Conservation (phyloP, 2,329 filamentous ascomycete genomes). For the Sclerotiophoma versabilis region DNA sequence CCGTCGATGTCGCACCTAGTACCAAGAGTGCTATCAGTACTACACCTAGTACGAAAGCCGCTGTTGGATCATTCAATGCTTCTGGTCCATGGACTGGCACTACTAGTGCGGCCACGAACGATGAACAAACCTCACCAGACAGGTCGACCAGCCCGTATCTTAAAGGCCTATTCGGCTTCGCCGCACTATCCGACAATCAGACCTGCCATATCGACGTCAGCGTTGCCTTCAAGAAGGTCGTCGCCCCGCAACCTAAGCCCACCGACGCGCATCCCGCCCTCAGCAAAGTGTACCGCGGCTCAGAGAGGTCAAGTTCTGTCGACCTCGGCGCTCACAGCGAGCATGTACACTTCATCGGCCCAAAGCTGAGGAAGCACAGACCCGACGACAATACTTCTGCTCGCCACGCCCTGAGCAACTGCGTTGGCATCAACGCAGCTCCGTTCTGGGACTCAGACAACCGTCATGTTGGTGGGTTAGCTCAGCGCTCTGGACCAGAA, state of each 20-base stretch:
- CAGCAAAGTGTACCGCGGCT: conserved; percentile 9
- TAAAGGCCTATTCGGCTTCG: conserved; percentile 6
- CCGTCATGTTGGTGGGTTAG: not conserved
- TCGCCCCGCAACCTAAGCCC: not conserved
- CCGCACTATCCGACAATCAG: conserved; percentile 1
- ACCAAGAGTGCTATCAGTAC: not conserved
- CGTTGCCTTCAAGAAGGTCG: not conserved
- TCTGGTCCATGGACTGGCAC: conserved; percentile 2
- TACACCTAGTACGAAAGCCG: not conserved
- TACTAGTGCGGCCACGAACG: not conserved
- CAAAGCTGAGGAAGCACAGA: not conserved
- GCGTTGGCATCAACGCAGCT: not conserved
- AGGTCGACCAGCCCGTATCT: conserved; percentile 3
- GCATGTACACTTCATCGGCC: not conserved
- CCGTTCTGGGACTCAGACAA: not conserved
- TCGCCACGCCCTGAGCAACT: not conserved
- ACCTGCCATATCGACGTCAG: not conserved
- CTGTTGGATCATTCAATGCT: not conserved
- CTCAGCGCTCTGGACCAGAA: no score
- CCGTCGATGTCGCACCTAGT: not conserved
- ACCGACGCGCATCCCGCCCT: not conserved
- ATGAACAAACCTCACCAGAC: not conserved
- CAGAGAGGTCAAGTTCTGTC: not conserved
- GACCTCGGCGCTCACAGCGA: not conserved
- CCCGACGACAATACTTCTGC: not conserved